phyloP scores from a whole-genome alignment of 306 rosid genomes.

The Gastrolobium villosum region DNA sequence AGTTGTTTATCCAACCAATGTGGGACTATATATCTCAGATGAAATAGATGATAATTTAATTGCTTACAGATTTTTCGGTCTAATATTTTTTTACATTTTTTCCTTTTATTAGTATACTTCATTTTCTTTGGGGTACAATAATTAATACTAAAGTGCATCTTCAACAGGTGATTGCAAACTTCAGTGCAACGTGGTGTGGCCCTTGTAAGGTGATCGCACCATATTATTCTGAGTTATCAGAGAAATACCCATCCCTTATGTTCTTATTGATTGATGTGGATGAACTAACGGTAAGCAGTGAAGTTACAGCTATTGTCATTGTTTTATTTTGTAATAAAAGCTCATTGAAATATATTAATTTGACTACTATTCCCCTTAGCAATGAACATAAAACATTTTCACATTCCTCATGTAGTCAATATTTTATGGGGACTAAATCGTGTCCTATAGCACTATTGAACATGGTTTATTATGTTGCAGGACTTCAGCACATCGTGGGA shows the following conservation, averaged over 20 bases:
- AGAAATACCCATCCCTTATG: constrained; percentile 70
- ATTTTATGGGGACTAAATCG: neutral
- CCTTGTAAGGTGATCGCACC: constrained; percentile 87
- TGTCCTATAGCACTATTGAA: constrained; percentile 21
- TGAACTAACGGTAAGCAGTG: constrained; percentile 74
- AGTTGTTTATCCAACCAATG: too few species aligned
- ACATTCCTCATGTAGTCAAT: neutral
- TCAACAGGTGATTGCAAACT: constrained; percentile 85
- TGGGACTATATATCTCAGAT: neutral
- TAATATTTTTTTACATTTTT: neutral
- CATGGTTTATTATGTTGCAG: constrained; percentile 55
- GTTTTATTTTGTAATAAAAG: neutral
- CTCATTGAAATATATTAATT: neutral
- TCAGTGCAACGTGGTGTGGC: constrained; percentile 95
- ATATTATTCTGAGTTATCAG: constrained; percentile 68
- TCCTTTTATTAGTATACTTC: neutral
- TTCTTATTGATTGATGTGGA: constrained; percentile 85
- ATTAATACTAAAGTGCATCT: constrained; percentile 39
- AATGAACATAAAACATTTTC: neutral
- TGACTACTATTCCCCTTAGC: neutral
- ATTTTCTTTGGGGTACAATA: neutral
- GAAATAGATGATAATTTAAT: constrained; percentile 20
- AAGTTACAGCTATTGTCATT: constrained; percentile 4
- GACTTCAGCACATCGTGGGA: constrained; percentile 90
- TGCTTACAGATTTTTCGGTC: constrained; percentile 1